Evolutionary conservation across 1,284 basidiomycete species (phyloP), one percentile per base, ranked within the genome.

Genomic region (Trichosporon sp.): DNA sequence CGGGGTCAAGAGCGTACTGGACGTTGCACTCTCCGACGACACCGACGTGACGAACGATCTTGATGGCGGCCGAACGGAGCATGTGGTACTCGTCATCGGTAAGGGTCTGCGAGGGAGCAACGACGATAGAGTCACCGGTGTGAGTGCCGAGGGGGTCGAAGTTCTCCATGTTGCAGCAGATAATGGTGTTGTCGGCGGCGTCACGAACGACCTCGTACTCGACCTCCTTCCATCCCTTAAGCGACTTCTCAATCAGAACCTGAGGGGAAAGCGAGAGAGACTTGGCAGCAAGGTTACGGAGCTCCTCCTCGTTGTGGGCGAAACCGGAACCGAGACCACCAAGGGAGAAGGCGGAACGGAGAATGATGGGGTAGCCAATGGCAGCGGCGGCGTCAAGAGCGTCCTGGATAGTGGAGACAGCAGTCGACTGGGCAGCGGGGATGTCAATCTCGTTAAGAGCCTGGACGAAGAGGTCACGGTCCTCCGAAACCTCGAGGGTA

Each of bases 61-160:
- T 98, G 86, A 99, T 91, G 43, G 97, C 97, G 70, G 97, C 96
- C 74, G 92, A 93, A 73, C 97, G 92, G 76, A 99, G 88, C 97
- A 99, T 99, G 86, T 99, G 96, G 86, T 99, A 99, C 83, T 98
- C 94, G 82, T 94, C 92, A 80, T 99, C 97, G 46, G 96, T 93
- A 16, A 99, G 87, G 1, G 97, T 99, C 84, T 99, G 97, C 3
- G 95, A 98, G 1, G 97, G 97, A 4, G 97, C 97, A 61, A 99
- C 95, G 81, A 99, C 97, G 80, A 99, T 99, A n/a, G 96, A 99
- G 84, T 99, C 97, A 80, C 97, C 97, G n/a, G 97, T 99, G 85
- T 99, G 97, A 56, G 94, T 98, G 76, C 97, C 97, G 73, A 99
- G 91, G 21, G 97, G 97, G 82, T 99, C 97, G 78, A 99, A 99